Percentiles rank a stretch among this genome's conserved stretches.
Evolutionary conservation across 768 basidiomycete species (phyloP).

Genomic region (Tulasnella sp.): DNA sequence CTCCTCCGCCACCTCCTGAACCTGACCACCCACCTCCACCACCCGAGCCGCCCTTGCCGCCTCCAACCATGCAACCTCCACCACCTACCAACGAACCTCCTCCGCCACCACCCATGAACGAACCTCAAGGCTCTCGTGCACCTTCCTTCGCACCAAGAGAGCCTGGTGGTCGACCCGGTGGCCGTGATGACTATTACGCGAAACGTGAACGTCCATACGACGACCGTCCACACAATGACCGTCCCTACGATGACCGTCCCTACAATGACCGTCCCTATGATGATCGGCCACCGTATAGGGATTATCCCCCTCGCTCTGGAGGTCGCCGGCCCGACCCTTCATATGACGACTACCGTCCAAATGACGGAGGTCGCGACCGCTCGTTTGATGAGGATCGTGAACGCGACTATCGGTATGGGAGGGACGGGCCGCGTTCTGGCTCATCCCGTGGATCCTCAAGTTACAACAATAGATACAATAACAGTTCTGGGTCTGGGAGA

Average conservation of each 20-base stretch:
- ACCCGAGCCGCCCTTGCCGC: conserved; percentile 30
- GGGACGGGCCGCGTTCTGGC: background rate
- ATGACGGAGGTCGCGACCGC: background rate
- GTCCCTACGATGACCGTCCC: background rate
- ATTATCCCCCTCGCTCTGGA: background rate
- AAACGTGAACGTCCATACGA: background rate
- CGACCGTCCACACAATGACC: background rate
- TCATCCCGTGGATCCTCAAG: background rate
- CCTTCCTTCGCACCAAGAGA: background rate
- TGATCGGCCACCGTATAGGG: background rate
- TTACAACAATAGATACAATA: background rate
- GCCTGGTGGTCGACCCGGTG: background rate
- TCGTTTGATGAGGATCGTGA: background rate
- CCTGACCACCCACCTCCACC: conserved; percentile 14
- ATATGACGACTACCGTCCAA: background rate
- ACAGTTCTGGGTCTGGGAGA: background rate
- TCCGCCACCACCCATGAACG: background rate
- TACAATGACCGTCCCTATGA: background rate
- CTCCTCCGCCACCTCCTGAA: conserved; percentile 29
- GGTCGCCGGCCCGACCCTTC: conserved; percentile 3
- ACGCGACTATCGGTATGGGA: background rate
- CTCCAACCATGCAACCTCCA: conserved; percentile 28
- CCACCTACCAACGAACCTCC: conserved; percentile 23
- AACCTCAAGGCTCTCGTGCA: background rate
- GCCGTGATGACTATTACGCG: background rate